phyloP scores from a whole-genome alignment of 1,139 yeast genomes.

The Saccharomyces pastorianus region DNA sequence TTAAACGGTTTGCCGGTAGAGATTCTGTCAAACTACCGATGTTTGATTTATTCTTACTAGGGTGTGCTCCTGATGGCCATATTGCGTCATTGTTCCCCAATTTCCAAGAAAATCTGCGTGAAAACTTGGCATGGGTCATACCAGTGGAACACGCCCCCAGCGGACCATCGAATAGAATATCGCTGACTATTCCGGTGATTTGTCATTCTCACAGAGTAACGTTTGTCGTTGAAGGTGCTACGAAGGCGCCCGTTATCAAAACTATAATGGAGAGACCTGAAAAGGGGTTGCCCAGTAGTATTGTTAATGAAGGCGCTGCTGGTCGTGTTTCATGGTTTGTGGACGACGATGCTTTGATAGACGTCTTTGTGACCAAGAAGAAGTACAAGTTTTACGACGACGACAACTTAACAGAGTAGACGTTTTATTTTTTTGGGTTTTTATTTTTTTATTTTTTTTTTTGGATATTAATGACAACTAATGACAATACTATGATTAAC shows the following conservation, averaged over 20 bases:
- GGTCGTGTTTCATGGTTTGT: conserved; percentile 98
- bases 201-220: conserved; percentile 90
- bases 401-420: conserved; percentile 6
- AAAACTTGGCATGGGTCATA: conserved; percentile 90
- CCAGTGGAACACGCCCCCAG: conserved; percentile 90
- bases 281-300: conserved; percentile 87
- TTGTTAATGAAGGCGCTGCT: conserved; percentile 92
- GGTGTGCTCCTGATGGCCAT: conserved; percentile 99
- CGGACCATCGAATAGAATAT: conserved; percentile 81
- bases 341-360: conserved; percentile 88
- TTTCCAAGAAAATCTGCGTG: conserved; percentile 74
- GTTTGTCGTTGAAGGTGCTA: conserved; percentile 91
- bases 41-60: conserved; percentile 82
- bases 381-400: conserved; percentile 25
- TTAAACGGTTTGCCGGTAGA: conserved; percentile 89
- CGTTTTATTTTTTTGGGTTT: neutral
- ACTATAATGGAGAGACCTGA: conserved; percentile 96
- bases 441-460: neutral
- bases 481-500: neutral
- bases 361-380: conserved; percentile 35
- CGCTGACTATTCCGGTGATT: conserved; percentile 88
- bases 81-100: conserved; percentile 93
- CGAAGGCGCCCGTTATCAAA: conserved; percentile 88
- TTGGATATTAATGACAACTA: neutral
- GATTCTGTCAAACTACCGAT: conserved; percentile 92